These are phyloP conservation scores for Yarrowia alimentaria DNA, from an alignment of 805 yeast species.

Conservation along the genomic window DNA sequence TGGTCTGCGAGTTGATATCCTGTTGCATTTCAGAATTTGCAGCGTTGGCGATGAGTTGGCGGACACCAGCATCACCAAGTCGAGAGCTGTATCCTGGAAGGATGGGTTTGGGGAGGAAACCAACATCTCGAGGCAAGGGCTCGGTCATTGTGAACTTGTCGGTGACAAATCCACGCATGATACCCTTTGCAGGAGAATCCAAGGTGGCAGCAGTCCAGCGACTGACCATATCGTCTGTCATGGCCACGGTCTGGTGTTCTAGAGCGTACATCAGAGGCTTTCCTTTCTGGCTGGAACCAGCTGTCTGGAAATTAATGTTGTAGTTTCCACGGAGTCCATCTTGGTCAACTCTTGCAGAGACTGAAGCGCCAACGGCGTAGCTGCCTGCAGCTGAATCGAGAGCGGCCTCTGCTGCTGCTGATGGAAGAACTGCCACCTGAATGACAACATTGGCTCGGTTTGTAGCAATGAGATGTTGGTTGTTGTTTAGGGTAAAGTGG, in stretches of 20 bases:
- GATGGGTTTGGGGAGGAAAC: conserved; percentile 55
- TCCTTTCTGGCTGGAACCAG: conserved; percentile 30
- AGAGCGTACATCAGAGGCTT: conserved; percentile 52
- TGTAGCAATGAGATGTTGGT: conserved; percentile 46
- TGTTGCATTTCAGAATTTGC: conserved; percentile 48
- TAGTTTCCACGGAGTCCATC: conserved; percentile 8
- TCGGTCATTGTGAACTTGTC: conserved; percentile 40
- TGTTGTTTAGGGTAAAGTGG: conserved; percentile 37
- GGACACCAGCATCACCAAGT: conserved; percentile 40
- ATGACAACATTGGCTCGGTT: conserved; percentile 51
- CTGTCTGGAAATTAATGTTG: conserved; percentile 32
- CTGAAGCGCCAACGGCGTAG: conserved; percentile 50
- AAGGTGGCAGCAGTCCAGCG: conserved; percentile 40
- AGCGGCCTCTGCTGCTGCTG: conserved; percentile 36
- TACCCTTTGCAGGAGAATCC: conserved; percentile 48
- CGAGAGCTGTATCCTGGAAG: conserved; percentile 44
- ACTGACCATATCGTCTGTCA: conserved; percentile 38
- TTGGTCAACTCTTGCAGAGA: conserved; percentile 42
- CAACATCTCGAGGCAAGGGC: conserved; percentile 42
- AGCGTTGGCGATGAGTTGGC: conserved; percentile 42
- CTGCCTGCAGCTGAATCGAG: conserved; percentile 65
- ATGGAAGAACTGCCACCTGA: conserved; percentile 57
- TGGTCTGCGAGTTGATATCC: conserved; percentile 50
- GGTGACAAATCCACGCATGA: conserved; percentile 39
- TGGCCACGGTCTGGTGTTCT: conserved; percentile 55